Percentiles rank a stretch among this genome's conserved stretches.
Conservation (phyloP, 2,329 filamentous ascomycete genomes). For the Chrysoporthe puriensis region DNA sequence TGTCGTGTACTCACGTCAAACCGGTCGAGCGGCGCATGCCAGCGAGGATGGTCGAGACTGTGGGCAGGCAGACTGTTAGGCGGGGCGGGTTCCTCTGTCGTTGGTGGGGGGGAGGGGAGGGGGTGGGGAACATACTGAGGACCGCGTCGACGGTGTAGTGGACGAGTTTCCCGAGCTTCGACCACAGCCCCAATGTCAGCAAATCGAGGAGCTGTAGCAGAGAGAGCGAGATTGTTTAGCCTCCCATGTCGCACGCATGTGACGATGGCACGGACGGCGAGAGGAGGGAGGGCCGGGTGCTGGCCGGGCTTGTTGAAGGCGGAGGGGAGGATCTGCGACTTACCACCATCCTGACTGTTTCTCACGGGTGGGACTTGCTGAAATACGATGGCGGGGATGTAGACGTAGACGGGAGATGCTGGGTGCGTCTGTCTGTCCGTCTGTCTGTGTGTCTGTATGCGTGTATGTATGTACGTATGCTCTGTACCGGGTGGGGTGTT, state of each 20-base stretch:
- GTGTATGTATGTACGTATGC: neutral
- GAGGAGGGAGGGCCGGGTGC: conserved; percentile 22
- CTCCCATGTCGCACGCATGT: conserved; percentile 34
- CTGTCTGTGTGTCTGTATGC: neutral
- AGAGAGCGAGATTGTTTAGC: conserved; percentile 45
- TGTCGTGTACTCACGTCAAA: conserved; percentile 77
- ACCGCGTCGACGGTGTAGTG: conserved; percentile 98
- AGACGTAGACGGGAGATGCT: neutral
- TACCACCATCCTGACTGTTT: conserved; percentile 36
- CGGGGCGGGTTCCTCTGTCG: neutral
- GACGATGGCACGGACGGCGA: conserved; percentile 26
- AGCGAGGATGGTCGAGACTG: conserved; percentile 93
- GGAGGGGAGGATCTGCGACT: conserved; percentile 21
- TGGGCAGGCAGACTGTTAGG: neutral
- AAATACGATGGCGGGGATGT: no score
- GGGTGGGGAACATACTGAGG: conserved; percentile 64
- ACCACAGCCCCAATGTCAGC: conserved; percentile 69
- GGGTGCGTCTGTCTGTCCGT: neutral
- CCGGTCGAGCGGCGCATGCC: conserved; percentile 97
- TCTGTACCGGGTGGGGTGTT: neutral
- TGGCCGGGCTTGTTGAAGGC: conserved; percentile 3
- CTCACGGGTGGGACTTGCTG: conserved; percentile 1
- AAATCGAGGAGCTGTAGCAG: conserved; percentile 62
- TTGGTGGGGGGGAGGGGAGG: neutral
- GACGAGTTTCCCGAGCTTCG: conserved; percentile 87